These are phyloP conservation scores for Alternaria brassicicola DNA, from an alignment of 2,329 filamentous ascomycete species.

Conservation along the genomic window DNA sequence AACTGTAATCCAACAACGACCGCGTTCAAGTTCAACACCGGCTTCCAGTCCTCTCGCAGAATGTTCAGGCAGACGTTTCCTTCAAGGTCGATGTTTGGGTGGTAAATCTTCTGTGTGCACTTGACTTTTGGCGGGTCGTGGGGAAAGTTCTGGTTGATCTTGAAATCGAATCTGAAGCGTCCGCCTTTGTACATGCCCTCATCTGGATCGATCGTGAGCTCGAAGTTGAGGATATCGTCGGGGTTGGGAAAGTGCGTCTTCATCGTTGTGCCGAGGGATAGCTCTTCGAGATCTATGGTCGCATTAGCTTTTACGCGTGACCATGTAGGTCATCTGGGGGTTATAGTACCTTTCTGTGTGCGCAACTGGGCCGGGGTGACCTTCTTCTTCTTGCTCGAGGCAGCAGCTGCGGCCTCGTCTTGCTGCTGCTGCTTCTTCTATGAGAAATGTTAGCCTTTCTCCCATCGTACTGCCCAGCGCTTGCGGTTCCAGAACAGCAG, in stretches of 20 bases:
- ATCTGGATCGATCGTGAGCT: slow-evolving; percentile 80
- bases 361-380: slow-evolving; percentile 94
- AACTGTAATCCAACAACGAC: slow-evolving; percentile 97
- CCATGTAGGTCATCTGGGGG: not conserved
- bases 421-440: slow-evolving; percentile 93
- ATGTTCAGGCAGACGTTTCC: slow-evolving; percentile 99
- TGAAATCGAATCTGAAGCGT: slow-evolving; percentile 86
- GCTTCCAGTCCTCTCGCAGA: slow-evolving; percentile 97
- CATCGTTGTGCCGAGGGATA: slow-evolving; percentile 80
- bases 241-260: slow-evolving; percentile 79
- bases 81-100: slow-evolving; percentile 97
- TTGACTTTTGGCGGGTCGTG: slow-evolving; percentile 98
- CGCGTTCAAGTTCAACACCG: slow-evolving; percentile 93
- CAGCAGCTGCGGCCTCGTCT: slow-evolving; percentile 83
- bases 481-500: not conserved
- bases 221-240: slow-evolving; percentile 85
- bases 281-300: slow-evolving; percentile 74
- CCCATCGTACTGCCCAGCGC: not conserved
- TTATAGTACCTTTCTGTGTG: slow-evolving; percentile 84
- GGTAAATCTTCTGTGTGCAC: slow-evolving; percentile 97
- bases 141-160: slow-evolving; percentile 92
- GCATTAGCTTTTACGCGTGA: slow-evolving; percentile 14
- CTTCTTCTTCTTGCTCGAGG: slow-evolving; percentile 92
- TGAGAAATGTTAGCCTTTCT: slow-evolving; percentile 32
- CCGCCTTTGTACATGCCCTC: slow-evolving; percentile 90